Base-by-base conservation (phyloP, 2,329 filamentous ascomycete species). In the Cytospora leucostoma region DNA sequence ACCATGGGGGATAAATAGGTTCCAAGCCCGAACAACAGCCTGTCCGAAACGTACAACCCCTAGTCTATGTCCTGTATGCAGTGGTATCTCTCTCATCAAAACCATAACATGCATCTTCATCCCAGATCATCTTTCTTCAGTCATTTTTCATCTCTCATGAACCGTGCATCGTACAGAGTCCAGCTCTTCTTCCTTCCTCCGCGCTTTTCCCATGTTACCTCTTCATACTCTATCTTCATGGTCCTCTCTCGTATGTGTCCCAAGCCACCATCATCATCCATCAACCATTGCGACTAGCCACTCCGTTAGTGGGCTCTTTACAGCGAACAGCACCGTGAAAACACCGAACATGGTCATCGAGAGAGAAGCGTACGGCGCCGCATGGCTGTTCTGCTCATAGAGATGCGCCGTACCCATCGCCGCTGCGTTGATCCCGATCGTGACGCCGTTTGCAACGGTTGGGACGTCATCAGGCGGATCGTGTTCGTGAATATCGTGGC, bases 341-440 rank as follows among this genome's bases (percentile, higher is more conserved):
- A 84, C 76, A 0, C 84, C 83, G 68, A 85, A 83, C 6, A 83
- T 74, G 7, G 83, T 84, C 84, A 86, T 86, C 1, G 83, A 78
- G 17, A 87, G 71, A 1, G 81, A 82, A 2, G 84, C 81, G 67
- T 85, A 85, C 0, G 84, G 82, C 2, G 82, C 82, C 4, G 83
- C 81, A 1, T 76, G 77, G 66, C 80, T 84, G 59, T 75, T 76
- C 8, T 77, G 78, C 71, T 85, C 82, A 62, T 86, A 84, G 15
- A 86, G 74, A 64, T 84, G 82, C 0, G 84, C 78, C 0, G 84
- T 84, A 2, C 84, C 84, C 82, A 87, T 85, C 4, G 84, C 84
- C 0, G 83, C 83, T 1, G 82, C 82, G 66, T 86, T 87, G 74
- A 86, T 80, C 3, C 84, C 84, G 56, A 85, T 77, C 0, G 82